These are phyloP conservation scores for Dothistroma septosporum DNA, from an alignment of 2,329 filamentous ascomycete genomes.

Conservation along the genomic window DNA sequence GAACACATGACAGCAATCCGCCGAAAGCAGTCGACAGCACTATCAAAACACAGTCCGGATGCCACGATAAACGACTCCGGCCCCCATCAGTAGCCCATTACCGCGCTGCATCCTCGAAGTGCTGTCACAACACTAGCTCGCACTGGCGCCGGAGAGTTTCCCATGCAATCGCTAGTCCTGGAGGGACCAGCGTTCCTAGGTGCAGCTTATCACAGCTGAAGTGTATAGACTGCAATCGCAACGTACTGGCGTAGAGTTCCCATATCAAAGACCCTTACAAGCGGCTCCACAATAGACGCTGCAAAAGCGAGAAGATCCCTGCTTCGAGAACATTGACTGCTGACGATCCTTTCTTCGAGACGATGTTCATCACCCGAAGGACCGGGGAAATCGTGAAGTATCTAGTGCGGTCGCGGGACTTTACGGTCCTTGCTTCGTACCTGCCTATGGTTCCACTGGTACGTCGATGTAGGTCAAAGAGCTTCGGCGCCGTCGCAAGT, in stretches of 20 bases:
- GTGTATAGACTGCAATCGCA: not conserved
- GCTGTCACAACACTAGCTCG: not conserved
- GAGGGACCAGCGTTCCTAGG: not conserved
- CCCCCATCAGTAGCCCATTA: not conserved
- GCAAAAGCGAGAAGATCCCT: no score
- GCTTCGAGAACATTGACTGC: not conserved
- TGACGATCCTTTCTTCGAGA: not conserved
- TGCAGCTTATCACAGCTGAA: not conserved
- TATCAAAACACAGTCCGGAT: not conserved
- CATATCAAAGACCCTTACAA: no score
- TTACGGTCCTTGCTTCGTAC: not conserved
- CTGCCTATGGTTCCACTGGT: not conserved
- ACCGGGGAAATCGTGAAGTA: not conserved
- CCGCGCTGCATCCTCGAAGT: not conserved
- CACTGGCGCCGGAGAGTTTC: not conserved
- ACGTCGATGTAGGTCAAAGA: not conserved
- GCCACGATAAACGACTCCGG: not conserved
- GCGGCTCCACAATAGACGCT: not conserved
- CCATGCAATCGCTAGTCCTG: not conserved
- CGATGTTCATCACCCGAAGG: not conserved
- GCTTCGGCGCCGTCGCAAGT: not conserved
- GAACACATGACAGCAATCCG: not conserved
- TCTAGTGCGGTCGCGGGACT: not conserved
- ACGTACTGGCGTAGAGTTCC: not conserved
- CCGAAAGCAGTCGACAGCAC: not conserved